Base-by-base conservation (phyloP, 257 asterid species). In the Solanum pimpinellifolium region DNA sequence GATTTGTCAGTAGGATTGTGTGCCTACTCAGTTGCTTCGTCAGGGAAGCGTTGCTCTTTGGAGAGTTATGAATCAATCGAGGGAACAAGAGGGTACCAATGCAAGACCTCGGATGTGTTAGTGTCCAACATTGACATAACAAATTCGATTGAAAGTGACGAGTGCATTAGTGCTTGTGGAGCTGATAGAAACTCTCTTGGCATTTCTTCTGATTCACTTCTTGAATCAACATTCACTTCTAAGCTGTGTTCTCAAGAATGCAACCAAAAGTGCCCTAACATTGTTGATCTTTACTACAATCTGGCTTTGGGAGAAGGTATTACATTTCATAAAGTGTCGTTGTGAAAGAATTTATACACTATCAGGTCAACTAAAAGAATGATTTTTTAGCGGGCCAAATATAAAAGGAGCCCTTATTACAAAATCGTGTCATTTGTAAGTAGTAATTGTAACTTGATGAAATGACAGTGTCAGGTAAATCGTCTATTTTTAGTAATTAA, bases 301-400 rank as follows among this genome's bases (percentile, higher is more conserved):
- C 85, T 91, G 86, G 91, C 91, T 88, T 68, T 84, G 9, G 93
- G 83, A 73, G 92, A 91, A 89, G 92, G 92, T 88, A 72, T 27
- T 23, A 29, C 27, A 13, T 12, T 31, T 69, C 33, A 12, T 42
- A 29, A 31, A 60, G 27, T 23, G 69, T 23, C 69, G 4, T 23
- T 9, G 12, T 60, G 11, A 60, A 60, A 60, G 3, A 60, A 60
- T 74, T 12, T 78, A 78, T 27, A 4, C 39, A 2, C n/a, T 37
- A 29, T 33, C 20, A 29, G 14, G 31, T 70, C 25, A n/a, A 21
- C 27, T 10, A 33, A 46, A 46, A 78, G 6, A 16, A 46, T 78
- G 59, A 78, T 46, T 46, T 46, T 46, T 46, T 46, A 44, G n/a
- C 3, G 11, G n/a, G 65, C n/a, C 23, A 56, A 56, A 56, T 56